Evolutionary conservation across 306 rosid species (phyloP).

Genomic region (Carpinus fangiana): DNA sequence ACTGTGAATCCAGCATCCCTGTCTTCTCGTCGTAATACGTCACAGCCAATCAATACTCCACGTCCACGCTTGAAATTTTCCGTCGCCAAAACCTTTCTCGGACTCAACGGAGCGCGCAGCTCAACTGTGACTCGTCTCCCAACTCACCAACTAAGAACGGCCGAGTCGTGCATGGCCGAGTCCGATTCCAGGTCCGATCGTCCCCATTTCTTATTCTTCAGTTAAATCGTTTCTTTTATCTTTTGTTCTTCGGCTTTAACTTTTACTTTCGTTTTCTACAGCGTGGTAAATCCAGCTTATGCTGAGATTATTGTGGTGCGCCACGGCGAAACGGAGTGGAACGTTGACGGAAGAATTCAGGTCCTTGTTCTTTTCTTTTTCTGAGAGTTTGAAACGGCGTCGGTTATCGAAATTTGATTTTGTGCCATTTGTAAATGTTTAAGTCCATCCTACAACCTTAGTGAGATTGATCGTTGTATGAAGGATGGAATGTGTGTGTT

Average conservation of each 20-base stretch:
- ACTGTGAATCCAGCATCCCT: background rate
- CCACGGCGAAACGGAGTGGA: constrained; percentile 95
- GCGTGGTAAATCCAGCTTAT: constrained; percentile 36
- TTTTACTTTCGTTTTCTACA: constrained; percentile 9
- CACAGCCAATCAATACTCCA: background rate
- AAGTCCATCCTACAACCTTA: background rate
- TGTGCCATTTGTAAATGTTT: background rate
- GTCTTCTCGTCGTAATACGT: background rate
- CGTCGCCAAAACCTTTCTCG: background rate
- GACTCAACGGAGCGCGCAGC: background rate
- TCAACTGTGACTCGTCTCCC: constrained; percentile 12
- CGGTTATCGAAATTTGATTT: background rate
- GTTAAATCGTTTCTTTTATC: background rate
- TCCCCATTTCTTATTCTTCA: constrained; percentile 17
- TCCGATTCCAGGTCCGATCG: constrained; percentile 50
- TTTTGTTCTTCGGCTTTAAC: background rate
- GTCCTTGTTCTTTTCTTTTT: constrained; percentile 30
- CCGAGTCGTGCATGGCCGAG: constrained; percentile 41
- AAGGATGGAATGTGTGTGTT: background rate
- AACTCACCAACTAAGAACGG: constrained; percentile 20
- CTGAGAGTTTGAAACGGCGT: background rate
- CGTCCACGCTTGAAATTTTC: constrained; percentile 6
- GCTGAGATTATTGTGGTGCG: constrained; percentile 82
- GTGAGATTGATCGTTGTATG: background rate
- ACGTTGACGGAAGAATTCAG: constrained; percentile 74